These are phyloP conservation scores for Aspergillus nomiae DNA, from an alignment of 2,329 filamentous ascomycete species.

Conservation along the genomic window DNA sequence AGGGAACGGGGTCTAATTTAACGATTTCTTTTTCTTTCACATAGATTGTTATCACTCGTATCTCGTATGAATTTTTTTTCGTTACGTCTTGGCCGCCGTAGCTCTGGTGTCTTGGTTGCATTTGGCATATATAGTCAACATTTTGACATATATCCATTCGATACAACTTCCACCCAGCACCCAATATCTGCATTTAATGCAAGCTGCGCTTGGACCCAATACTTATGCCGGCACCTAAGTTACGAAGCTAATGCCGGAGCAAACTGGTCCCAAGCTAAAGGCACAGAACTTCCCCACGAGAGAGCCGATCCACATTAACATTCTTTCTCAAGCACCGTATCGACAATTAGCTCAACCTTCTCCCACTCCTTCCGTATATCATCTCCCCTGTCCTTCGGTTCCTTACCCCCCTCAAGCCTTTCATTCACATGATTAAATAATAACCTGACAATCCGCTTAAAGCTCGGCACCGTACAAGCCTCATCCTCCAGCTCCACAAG, in stretches of 20 bases:
- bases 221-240: background rate
- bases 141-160: background rate
- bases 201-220: background rate
- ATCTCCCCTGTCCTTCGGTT: slow-evolving; percentile 25
- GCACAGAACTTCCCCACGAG: background rate
- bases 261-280: background rate
- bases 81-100: background rate
- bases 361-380: slow-evolving; percentile 47
- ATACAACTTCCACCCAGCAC: background rate
- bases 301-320: background rate
- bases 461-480: slow-evolving; percentile 34
- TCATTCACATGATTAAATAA: slow-evolving; percentile 30
- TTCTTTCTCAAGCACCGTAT: slow-evolving; percentile 28
- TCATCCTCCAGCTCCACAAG: slow-evolving; percentile 27
- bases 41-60: background rate
- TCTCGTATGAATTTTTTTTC: background rate
- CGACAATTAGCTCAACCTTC: slow-evolving; percentile 48
- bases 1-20: slow-evolving; percentile 23
- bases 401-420: slow-evolving; percentile 29
- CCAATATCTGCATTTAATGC: background rate
- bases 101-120: background rate
- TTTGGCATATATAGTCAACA: background rate
- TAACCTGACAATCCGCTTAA: slow-evolving; percentile 27
- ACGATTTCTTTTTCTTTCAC: slow-evolving; percentile 21
- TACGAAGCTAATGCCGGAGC: background rate